Conservation (phyloP, 2,329 filamentous ascomycete genomes). For the Fusarium coffeatum region DNA sequence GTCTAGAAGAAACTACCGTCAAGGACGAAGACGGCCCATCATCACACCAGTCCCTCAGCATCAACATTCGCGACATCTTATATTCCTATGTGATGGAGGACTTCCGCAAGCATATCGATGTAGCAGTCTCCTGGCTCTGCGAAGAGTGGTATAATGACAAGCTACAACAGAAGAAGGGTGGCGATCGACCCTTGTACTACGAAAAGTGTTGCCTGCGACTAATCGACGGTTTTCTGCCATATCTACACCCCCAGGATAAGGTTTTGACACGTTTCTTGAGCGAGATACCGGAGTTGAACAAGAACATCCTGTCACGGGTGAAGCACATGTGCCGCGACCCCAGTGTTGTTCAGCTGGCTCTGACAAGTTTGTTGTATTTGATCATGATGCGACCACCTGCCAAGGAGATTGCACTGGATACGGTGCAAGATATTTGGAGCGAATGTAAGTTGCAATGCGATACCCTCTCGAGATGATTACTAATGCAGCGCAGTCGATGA, state of each 20-base stretch:
- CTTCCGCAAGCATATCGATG: constrained; percentile 88
- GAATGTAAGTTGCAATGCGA: constrained; percentile 64
- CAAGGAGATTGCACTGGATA: constrained; percentile 71
- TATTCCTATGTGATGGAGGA: constrained; percentile 91
- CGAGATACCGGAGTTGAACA: constrained; percentile 85
- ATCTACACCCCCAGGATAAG: constrained; percentile 91
- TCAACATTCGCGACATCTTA: constrained; percentile 81
- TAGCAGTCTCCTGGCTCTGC: constrained; percentile 92
- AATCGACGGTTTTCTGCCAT: constrained; percentile 89
- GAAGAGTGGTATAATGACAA: constrained; percentile 98
- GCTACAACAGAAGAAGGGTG: constrained; percentile 56
- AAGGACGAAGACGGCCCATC: constrained; percentile 66
- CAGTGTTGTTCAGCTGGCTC: constrained; percentile 70
- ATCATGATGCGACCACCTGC: constrained; percentile 76
- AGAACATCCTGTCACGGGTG: constrained; percentile 77
- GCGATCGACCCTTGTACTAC: constrained; percentile 73
- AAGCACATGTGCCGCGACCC: constrained; percentile 75
- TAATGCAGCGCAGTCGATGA: constrained; percentile 65
- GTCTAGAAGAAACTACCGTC: constrained; percentile 70
- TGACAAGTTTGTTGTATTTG: constrained; percentile 74
- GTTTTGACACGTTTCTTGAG: constrained; percentile 90
- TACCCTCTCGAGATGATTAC: constrained; percentile 6
- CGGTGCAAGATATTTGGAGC: constrained; percentile 73
- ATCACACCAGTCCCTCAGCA: constrained; percentile 63
- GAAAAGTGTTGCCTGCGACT: constrained; percentile 82